Evolutionary conservation across 306 rosid species (phyloP), one percentile per base, ranked within the genome.

Genomic region (Vachellia pachyceras): DNA sequence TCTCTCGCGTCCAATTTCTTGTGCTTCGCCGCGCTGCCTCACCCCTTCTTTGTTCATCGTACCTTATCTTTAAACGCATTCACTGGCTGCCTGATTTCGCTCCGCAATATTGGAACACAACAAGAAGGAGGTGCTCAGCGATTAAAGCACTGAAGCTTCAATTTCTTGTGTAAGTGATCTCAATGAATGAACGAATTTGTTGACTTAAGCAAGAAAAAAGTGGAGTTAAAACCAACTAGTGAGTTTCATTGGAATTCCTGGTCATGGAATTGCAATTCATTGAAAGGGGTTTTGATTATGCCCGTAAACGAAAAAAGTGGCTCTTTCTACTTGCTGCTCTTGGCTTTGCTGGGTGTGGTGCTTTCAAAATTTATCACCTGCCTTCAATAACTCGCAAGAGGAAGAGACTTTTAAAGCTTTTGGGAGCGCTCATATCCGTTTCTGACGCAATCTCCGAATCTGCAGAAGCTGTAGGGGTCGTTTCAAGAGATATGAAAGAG

Each of bases 361-460:
- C 77, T 72, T 89, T 86, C 81, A 88, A 65, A 77, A 18, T 86
- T 73, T 93, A 89, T 82, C 87, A 89, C 69, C 75, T 70, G 33
- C 96, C 99, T 57, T 85, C 90, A 11, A 79, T 95, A 2, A 77
- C 85, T 44, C 82, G 73, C 3, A 93, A 90, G 70, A 83, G 98
- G 61, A 85, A 77, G 39, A 91, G 83, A 74, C n/a, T 93, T 58
- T 86, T 54, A 0, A 91, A 82, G 86, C 85, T 93, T 76, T 47
- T 93, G 0, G 83, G 82, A 0, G 85, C 92, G 4, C 44, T 95
- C 0, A 61, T 89, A 41, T 91, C 97, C 18, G 82, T 92, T 6
- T 95, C 92, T 0, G 93, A 92, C 52, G 90, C 89, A 17, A 85
- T 88, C 7, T 80, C 97, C 0, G 89, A 88, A 61, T 88, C 94